A percentile compares a stretch with the other conserved stretches of the same genome.
Evolutionary conservation across 2,329 filamentous ascomycete species (phyloP).

Genomic region (Xylariaceae sp.): DNA sequence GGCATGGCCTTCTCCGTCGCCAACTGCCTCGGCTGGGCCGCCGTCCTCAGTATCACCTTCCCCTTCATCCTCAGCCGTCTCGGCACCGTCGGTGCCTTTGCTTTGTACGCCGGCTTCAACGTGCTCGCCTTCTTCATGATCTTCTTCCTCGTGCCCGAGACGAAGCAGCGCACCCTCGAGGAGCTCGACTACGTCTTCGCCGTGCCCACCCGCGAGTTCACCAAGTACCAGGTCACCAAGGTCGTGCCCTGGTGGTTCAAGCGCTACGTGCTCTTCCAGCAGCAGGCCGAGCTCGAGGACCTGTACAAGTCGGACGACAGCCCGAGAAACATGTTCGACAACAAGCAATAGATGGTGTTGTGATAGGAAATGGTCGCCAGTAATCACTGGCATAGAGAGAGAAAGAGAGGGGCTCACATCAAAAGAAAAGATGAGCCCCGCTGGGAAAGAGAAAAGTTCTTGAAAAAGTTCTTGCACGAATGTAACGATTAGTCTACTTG

Average conservation of each 20-base stretch:
- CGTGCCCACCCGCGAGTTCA: constrained; percentile 39
- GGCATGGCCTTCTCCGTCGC: constrained; percentile 67
- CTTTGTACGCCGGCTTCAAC: constrained; percentile 45
- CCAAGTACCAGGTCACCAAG: constrained; percentile 36
- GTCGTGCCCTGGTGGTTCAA: constrained; percentile 38
- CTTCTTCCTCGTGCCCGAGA: constrained; percentile 46
- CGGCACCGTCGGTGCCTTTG: constrained; percentile 42
- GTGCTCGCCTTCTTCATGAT: constrained; percentile 42
- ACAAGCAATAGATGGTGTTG: not conserved
- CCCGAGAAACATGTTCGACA: not conserved
- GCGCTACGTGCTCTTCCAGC: constrained; percentile 32
- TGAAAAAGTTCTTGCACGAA: not conserved
- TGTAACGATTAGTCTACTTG: not conserved
- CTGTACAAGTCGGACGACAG: constrained; percentile 24
- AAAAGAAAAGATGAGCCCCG: not conserved
- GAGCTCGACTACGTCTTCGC: constrained; percentile 47
- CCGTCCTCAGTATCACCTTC: constrained; percentile 59
- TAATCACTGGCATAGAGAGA: not conserved
- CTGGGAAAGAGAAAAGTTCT: not conserved
- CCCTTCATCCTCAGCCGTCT: constrained; percentile 48
- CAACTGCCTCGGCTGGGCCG: constrained; percentile 57
- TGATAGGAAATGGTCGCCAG: not conserved
- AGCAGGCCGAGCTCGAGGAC: constrained; percentile 27
- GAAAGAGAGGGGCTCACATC: not conserved
- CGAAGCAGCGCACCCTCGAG: constrained; percentile 46